Conservation (phyloP, 2,329 filamentous ascomycete species). For the Graphilbum sp. region DNA sequence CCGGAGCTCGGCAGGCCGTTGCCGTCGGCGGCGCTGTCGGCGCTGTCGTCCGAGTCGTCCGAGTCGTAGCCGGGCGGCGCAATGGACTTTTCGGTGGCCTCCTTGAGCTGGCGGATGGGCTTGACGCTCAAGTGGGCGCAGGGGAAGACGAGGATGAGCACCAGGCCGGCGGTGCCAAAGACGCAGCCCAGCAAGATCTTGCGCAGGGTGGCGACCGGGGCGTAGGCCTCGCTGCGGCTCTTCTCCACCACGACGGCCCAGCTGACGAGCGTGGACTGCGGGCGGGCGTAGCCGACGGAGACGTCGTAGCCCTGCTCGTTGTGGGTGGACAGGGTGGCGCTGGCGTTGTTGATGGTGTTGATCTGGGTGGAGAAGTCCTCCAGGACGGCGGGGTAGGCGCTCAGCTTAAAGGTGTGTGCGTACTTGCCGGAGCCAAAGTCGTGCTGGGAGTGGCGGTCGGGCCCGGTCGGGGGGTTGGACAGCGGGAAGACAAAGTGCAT, state of each 20-base stretch:
- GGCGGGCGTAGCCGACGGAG: constrained; percentile 65
- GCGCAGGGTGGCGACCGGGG: constrained; percentile 57
- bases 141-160: constrained; percentile 57
- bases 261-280: constrained; percentile 51
- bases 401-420: constrained; percentile 40
- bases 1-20: constrained; percentile 27
- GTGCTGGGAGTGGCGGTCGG: constrained; percentile 31
- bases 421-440: constrained; percentile 24
- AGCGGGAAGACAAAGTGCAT: constrained; percentile 49
- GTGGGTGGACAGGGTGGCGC: constrained; percentile 46
- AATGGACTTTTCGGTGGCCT: constrained; percentile 59
- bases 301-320: constrained; percentile 59
- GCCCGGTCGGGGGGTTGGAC: constrained; percentile 14
- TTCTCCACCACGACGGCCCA: constrained; percentile 79
- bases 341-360: constrained; percentile 48
- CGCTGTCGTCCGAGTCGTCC: too few relatives aligned
- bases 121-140: constrained; percentile 68
- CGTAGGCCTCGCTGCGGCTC: constrained; percentile 54
- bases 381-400: constrained; percentile 44
- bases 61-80: constrained; percentile 47
- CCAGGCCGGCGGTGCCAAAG: constrained; percentile 62
- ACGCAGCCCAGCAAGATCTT: constrained; percentile 71
- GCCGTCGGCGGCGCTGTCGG: too few relatives aligned
- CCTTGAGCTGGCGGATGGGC: constrained; percentile 61
- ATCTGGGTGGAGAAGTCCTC: constrained; percentile 35